Conservation (phyloP, 805 yeast species). For the Cyberlindnera veronae region DNA sequence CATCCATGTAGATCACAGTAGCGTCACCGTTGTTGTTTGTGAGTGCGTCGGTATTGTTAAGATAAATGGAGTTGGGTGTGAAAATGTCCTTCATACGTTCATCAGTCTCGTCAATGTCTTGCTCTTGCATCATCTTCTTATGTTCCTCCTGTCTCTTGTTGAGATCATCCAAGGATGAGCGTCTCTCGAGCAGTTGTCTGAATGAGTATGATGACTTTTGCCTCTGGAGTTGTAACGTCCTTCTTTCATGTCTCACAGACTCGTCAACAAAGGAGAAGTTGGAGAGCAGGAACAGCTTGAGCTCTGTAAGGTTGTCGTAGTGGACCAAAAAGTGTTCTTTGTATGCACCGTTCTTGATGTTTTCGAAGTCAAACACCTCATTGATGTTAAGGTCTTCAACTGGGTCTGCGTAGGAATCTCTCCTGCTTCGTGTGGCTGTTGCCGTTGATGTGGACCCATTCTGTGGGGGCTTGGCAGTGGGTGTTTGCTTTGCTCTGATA, state of each 20-base stretch:
- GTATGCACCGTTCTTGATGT: constrained; percentile 33
- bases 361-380: constrained; percentile 35
- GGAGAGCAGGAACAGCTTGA: constrained; percentile 43
- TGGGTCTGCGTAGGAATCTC: constrained; percentile 18
- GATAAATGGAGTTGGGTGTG: constrained; percentile 24
- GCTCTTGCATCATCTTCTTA: no score
- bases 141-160: constrained; percentile 2
- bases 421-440: constrained; percentile 5
- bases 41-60: constrained; percentile 20
- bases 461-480: background rate
- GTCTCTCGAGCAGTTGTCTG: constrained; percentile 19
- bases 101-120: background rate
- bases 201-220: constrained; percentile 23
- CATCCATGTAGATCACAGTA: constrained; percentile 30
- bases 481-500: constrained; percentile 29
- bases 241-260: constrained; percentile 18
- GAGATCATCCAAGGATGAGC: constrained; percentile 4
- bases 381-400: constrained; percentile 18
- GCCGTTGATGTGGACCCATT: background rate
- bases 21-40: constrained; percentile 6
- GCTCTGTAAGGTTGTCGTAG: constrained; percentile 53
- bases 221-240: constrained; percentile 17
- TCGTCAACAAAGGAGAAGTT: constrained; percentile 32
- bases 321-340: constrained; percentile 52
- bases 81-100: constrained; percentile 9